Evolutionary conservation across 768 basidiomycete species (phyloP).

Genomic region (Porphyrellus cyaneotinctus): DNA sequence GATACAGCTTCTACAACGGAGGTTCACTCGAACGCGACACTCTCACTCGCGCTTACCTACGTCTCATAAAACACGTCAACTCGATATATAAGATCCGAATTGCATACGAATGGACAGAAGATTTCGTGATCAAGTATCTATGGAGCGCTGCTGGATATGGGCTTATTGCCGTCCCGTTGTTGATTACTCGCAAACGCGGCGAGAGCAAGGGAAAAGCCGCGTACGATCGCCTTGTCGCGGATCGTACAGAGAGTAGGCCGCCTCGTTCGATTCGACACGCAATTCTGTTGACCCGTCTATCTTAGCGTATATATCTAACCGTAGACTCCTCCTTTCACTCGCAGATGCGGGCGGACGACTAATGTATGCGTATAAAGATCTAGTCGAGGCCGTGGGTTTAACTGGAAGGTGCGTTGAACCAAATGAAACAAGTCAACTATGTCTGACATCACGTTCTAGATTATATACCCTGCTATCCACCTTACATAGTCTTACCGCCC

Average conservation of each 20-base stretch:
- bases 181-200: constrained; percentile 53
- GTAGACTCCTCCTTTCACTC: constrained; percentile 86
- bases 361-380: constrained; percentile 96
- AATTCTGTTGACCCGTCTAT: background rate
- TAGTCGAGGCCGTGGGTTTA: constrained; percentile 91
- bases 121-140: constrained; percentile 93
- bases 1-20: constrained; percentile 82
- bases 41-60: constrained; percentile 69
- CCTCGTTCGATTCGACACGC: background rate
- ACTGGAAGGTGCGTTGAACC: constrained; percentile 47
- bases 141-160: constrained; percentile 93
- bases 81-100: constrained; percentile 93
- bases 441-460: constrained; percentile 33
- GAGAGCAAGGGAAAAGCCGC: constrained; percentile 6
- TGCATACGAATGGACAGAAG: constrained; percentile 93
- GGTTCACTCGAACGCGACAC: constrained; percentile 81
- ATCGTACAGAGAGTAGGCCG: constrained; percentile 46
- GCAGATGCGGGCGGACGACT: constrained; percentile 93
- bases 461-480: constrained; percentile 86
- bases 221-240: constrained; percentile 38
- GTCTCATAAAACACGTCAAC: constrained; percentile 84
- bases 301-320: constrained; percentile 86
- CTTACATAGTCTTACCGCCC: constrained; percentile 64
- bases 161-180: constrained; percentile 85
- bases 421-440: background rate